Conservation (phyloP, 495 filamentous ascomycete genomes). For the Cudoniella acicularis region DNA sequence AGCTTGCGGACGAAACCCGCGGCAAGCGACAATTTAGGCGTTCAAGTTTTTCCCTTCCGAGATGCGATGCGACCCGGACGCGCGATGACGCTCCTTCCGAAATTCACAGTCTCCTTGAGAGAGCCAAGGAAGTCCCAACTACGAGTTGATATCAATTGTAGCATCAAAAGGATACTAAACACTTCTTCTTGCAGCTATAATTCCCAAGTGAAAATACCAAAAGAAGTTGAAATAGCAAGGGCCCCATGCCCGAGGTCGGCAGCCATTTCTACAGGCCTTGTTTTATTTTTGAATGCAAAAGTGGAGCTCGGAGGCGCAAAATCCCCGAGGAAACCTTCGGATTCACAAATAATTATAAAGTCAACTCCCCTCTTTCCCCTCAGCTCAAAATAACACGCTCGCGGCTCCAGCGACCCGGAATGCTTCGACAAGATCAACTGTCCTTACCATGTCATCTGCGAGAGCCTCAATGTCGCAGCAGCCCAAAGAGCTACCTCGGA, state of each 20-base stretch:
- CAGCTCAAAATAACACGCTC: neutral
- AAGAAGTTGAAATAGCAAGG: neutral
- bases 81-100: neutral
- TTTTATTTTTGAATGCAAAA: neutral
- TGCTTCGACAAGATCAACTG: conserved; percentile 18
- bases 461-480: conserved; percentile 23
- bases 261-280: neutral
- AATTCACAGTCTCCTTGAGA: neutral
- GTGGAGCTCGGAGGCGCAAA: neutral
- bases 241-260: neutral
- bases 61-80: neutral
- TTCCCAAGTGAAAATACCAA: too few species aligned
- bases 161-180: neutral
- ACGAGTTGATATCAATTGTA: too few species aligned
- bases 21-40: conserved; percentile 1
- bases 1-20: neutral
- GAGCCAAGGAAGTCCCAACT: too few species aligned
- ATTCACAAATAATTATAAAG: neutral
- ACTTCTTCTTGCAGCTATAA: neutral
- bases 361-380: neutral
- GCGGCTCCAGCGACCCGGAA: conserved; percentile 10
- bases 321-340: neutral
- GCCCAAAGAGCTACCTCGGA: conserved; percentile 7
- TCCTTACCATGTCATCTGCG: conserved; percentile 21
- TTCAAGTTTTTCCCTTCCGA: conserved; percentile 3